Evolutionary conservation across 495 filamentous ascomycete species (phyloP), one percentile per base, ranked within the genome.

Genomic region (Podospora fimiseda): DNA sequence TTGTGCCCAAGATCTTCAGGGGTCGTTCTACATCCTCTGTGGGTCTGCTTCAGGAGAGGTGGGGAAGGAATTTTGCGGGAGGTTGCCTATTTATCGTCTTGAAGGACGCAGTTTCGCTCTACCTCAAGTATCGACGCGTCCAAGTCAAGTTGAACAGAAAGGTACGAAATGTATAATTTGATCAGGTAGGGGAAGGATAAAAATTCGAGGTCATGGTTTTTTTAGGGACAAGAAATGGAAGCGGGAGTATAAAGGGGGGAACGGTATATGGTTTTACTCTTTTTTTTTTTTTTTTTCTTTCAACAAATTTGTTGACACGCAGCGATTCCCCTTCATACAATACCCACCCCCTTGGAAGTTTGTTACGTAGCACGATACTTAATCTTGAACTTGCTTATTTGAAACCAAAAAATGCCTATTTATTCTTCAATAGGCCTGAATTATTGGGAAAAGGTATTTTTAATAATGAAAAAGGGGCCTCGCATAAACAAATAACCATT

Each of bases 1-100:
- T 33, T 6, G 27, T 33, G 6, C 27, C 27, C 11, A 5, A 33
- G 27, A 33, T 6, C 6, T 33, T 5, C 6, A 11, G 5, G 27
- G 27, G 6, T 33, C 11, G 6, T 5, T 33, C 27, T 33, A 6
- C 27, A 6, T 15, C 69, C 72, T 41, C 59, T 69, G 9, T 76
- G 7, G 84, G 88, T 1, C 70, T 92, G 18, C 70, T 95, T 22
- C 87, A 91, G 61, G 73, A 78, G 40, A 75, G 78, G 20, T 93
- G 89, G 85, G 89, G 88, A 7, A 77, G 89, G 45, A 93, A 85
- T 57, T 73, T 93, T 2, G 76, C 87, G 5, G 89, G 89, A 11
- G 89, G 89, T 0, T 92, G 87, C 64, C 71, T 88, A 41, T 90
- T 88, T 57, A 82, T 91, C 42, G 79, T 90, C 18, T 62, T 90